Evolutionary conservation across 176 grass and related monocot genomes (phyloP).

Genomic region (Saccharum spontaneum): DNA sequence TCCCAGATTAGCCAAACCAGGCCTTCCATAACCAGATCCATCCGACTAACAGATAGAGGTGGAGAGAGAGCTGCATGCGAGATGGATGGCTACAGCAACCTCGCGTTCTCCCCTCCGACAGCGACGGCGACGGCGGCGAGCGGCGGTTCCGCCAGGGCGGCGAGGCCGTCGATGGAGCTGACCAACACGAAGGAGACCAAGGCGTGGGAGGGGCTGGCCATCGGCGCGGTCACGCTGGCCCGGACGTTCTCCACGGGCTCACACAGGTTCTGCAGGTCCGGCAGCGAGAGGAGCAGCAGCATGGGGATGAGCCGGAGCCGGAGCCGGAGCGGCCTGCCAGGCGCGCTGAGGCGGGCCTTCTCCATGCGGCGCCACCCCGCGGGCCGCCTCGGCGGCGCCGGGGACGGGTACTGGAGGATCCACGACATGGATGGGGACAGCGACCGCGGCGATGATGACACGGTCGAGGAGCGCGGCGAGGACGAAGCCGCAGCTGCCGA

Average conservation of each 20-base stretch:
- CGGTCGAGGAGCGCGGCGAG: slow-evolving; percentile 9
- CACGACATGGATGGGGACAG: slow-evolving; percentile 49
- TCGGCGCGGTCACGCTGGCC: slow-evolving; percentile 44
- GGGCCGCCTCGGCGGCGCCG: not conserved
- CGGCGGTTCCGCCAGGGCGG: not conserved
- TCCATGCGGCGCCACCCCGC: slow-evolving; percentile 55
- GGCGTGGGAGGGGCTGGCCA: slow-evolving; percentile 48
- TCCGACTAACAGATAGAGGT: slow-evolving; percentile 14
- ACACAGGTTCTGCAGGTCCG: slow-evolving; percentile 38
- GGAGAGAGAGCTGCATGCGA: not conserved
- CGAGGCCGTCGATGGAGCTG: slow-evolving; percentile 53
- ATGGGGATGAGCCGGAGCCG: not conserved
- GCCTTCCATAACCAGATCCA: slow-evolving; percentile 35
- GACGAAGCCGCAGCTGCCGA: not conserved
- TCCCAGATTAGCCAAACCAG: not conserved
- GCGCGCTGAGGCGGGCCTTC: slow-evolving; percentile 57
- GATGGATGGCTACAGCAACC: slow-evolving; percentile 60
- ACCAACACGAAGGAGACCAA: slow-evolving; percentile 56
- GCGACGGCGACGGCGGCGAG: not conserved
- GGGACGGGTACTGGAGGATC: slow-evolving; percentile 66
- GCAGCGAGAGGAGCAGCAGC: not conserved
- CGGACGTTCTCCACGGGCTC: slow-evolving; percentile 64
- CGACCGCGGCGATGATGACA: not conserved
- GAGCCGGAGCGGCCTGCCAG: slow-evolving; percentile 12
- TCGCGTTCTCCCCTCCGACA: slow-evolving; percentile 4